Base-by-base conservation (phyloP, 176 grass and related monocot species). In the Phoenix dactylifera region DNA sequence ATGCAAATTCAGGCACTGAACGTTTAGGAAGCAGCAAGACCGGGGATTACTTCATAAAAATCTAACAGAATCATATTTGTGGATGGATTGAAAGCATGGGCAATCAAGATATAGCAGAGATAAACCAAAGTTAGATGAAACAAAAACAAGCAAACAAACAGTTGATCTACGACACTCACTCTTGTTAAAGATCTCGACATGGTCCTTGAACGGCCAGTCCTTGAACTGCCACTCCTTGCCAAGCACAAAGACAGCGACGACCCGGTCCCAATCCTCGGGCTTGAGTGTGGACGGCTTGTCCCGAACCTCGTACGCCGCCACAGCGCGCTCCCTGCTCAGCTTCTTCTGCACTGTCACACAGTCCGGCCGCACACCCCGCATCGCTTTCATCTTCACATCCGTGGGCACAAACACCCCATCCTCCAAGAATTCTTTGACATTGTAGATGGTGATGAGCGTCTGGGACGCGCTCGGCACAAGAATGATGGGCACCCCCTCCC, bases 171-270 rank as follows among this genome's bases (percentile, higher is more conserved):
- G 3, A 2, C 35, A 73, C 64, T 77, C 18, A 95, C 90, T 74
- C 70, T 87, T 97, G 73, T 91, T 97, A 69, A 97, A 97, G 65
- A 97, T 88, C 78, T 97, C 84, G 0, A 91, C 80, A 80, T 97
- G 92, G 60, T 83, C 87, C 69, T 88, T 97, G 80, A 90, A 97
- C 32, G 92, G 92, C 92, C 92, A 97, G 7, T 97, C 92, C 69
- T 97, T 97, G 78, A 97, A 97, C 59, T 97, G 92, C 92, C 92
- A 88, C 69, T 97, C 92, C 76, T 97, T 97, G 26, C 92, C 87
- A 1, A 96, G 83, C 52, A 96, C 92, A 73, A 96, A 96, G 67
- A 96, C 80, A 1, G 87, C 80, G 3, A 87, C 77, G 7, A 96
- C 92, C 19, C 83, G 67, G 4, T 78, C 87, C 92, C 92, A 96